Base-by-base conservation (phyloP, 2,329 filamentous ascomycete genomes). In the Sordariomycetes sp. region DNA sequence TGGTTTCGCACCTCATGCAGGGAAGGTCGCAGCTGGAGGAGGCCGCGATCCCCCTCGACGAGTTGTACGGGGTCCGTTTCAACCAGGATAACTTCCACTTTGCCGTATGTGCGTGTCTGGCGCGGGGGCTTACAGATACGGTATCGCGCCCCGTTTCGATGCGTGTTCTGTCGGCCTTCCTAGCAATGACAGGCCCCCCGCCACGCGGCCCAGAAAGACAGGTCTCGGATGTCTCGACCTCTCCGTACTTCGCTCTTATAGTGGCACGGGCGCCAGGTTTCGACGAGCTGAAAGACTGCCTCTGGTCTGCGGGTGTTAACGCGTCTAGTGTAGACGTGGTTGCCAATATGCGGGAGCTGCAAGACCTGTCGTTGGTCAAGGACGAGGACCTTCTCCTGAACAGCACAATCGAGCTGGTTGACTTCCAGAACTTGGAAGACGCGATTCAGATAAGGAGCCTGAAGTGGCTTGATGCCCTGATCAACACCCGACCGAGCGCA, bases 41-140 rank as follows among this genome's bases (percentile, higher is more conserved):
- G 58, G 83, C 82, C 7, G 80, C 83, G 3, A 66, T 81, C 20
- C 77, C 79, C 7, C 71, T 88, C 3, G 85, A 88, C 61, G 82
- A 86, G 32, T 77, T 80, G 6, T 87, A 86, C 61, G 85, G 83
- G 6, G 79, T 88, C 46, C 81, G 83, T 61, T 88, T 88, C 64
- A 81, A 76, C 35, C 67, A 72, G 6, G 82, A 87, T 18, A 84
- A 79, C 60, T 88, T 88, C 66, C 85, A 88, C 65, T 85, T 83
- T 62, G 84, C 85, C 0, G 78, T 86, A 1, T 85, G 81, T 63
- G 83, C 83, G 18, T 84, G 81, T 61, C 72, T 88, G 3, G 79
- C 83, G 3, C 79, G 85, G 50, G 85, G 85, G 1, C 74, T 88
- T 16, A 83, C 82, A 0, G 84, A 87, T 62, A 79, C 79, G 1